These are phyloP conservation scores for Parietichytrium sp. DNA, from an alignment of 108 stramenopile genomes.

Conservation along the genomic window DNA sequence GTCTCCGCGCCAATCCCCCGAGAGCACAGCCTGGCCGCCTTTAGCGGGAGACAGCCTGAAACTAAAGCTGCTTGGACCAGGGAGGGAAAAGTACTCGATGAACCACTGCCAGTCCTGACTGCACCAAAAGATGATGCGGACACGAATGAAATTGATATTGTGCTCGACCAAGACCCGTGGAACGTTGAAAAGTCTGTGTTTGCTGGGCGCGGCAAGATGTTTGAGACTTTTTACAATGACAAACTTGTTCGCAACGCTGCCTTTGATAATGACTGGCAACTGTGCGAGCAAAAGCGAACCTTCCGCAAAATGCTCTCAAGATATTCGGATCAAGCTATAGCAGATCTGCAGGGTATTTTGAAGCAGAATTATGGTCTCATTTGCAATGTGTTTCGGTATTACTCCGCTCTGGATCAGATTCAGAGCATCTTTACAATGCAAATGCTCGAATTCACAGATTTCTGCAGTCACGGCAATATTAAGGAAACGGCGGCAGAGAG, in stretches of 20 bases:
- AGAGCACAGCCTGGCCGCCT: neutral
- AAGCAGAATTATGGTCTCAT: neutral
- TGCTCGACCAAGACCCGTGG: constrained; percentile 3
- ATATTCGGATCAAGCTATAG: neutral
- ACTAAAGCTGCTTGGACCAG: constrained; percentile 14
- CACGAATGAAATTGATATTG: too few species aligned
- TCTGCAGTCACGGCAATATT: constrained; percentile 4
- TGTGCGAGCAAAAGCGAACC: constrained; percentile 28
- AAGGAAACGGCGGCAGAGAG: constrained; percentile 34
- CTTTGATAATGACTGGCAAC: constrained; percentile 26
- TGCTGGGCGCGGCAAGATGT: neutral
- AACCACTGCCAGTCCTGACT: neutral
- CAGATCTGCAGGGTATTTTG: neutral
- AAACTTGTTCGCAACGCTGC: neutral
- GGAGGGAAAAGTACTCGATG: neutral
- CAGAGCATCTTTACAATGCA: constrained; percentile 22
- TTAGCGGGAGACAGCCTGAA: neutral
- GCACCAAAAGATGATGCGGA: neutral
- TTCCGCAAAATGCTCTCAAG: constrained; percentile 14
- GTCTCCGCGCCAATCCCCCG: neutral
- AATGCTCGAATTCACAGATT: constrained; percentile 24
- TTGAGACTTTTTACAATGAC: neutral
- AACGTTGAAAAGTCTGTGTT: neutral
- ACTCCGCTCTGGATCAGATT: neutral
- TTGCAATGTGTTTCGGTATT: constrained; percentile 18